Base-by-base conservation (phyloP, 2,329 filamentous ascomycete genomes). In the Bimuria novae-zelandiae region DNA sequence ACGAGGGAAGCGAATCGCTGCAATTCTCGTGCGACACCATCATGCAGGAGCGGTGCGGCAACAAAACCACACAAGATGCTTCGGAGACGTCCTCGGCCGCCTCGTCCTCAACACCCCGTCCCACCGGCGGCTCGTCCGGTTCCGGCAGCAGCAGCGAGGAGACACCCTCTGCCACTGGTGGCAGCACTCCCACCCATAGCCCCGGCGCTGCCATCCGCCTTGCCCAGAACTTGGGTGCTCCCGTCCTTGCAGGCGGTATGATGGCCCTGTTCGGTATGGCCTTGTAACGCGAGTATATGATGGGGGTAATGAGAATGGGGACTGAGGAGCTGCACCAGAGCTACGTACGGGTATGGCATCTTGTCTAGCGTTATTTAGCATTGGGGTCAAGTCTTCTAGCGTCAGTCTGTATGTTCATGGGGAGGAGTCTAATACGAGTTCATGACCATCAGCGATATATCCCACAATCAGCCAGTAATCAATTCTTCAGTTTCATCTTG, bases 231-330 rank as follows among this genome's bases (percentile, higher is more conserved):
- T 81, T 81, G 66, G 80, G 82, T 45, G 81, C 80, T 49, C 77
- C 78, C 49, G 64, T 77, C 35, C 68, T 86, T 50, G 80, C 78
- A 43, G 79, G 79, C 54, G 80, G 80, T 64, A 71, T 86, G 57
- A 73, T 84, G 52, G 78, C 80, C 45, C 72, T 82, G 49, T 82
- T 86, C 64, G 83, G 82, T 57, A 69, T 86, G 56, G 75, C 83
- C 56, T 71, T 87, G 70, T 88, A 82, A 69, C 19, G 5, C 2
- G 3, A 16, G 33, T 23, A 29, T 7, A 37, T 61, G n/a, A n/a
- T 55, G 63, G 68, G 61, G 25, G 25, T 65, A 65, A 64, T 63
- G 56, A 62, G 55, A 54, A 68, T 49, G 60, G 57, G 49, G 46
- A 33, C 57, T 48, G 52, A 54, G 52, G 55, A 41, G 50, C 56